These are phyloP conservation scores for Mucor sp. DNA, from an alignment of 371 early-diverging fungal species.

Conservation along the genomic window DNA sequence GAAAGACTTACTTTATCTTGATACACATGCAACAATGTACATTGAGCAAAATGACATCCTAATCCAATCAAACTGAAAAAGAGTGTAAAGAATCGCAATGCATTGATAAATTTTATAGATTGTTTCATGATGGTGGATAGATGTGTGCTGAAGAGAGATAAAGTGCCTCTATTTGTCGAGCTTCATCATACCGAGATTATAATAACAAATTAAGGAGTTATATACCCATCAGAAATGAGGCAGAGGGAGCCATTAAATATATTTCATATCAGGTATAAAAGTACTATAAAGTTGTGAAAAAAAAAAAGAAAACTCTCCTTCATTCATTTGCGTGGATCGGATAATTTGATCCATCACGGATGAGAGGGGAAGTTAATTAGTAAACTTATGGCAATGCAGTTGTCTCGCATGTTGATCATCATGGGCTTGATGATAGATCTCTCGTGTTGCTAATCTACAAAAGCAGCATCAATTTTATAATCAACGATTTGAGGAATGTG, in stretches of 20 bases:
- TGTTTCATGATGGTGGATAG: neutral
- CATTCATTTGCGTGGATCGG: neutral
- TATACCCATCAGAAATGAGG: neutral
- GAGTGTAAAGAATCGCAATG: slow-evolving; percentile 23
- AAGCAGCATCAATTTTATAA: neutral
- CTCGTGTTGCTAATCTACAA: neutral
- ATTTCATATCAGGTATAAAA: neutral
- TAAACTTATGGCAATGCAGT: neutral
- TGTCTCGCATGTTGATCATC: neutral
- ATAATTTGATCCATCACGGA: neutral
- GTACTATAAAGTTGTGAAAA: neutral
- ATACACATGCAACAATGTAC: slow-evolving; percentile 29
- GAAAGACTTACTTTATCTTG: slow-evolving; percentile 24
- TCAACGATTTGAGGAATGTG: neutral
- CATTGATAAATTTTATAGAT: slow-evolving; percentile 13
- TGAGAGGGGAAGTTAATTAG: neutral
- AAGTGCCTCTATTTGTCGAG: neutral
- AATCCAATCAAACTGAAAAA: slow-evolving; percentile 19
- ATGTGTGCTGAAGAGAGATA: neutral
- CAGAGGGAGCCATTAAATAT: neutral
- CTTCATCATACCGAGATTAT: neutral
- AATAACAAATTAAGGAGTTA: neutral
- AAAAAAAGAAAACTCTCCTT: neutral
- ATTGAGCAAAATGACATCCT: slow-evolving; percentile 33
- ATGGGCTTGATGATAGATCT: neutral